Conservation (phyloP, 345 rosid species). For the Rhodomyrtus tomentosa region DNA sequence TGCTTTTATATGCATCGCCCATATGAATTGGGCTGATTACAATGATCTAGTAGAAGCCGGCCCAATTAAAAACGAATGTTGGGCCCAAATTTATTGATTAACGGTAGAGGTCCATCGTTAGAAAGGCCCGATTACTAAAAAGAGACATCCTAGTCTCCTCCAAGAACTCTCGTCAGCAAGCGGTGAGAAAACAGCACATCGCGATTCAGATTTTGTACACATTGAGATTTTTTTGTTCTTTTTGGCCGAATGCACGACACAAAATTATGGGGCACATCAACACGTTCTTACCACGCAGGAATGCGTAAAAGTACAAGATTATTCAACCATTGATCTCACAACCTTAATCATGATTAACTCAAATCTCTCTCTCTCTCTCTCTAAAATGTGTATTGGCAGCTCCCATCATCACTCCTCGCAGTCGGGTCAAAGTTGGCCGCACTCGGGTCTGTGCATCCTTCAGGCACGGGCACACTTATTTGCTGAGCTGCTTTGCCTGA, state of each 20-base stretch:
- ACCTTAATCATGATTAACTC: not conserved
- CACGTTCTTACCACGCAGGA: not conserved
- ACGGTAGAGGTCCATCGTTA: not conserved
- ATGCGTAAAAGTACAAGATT: not conserved
- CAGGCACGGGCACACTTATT: slow-evolving; percentile 56
- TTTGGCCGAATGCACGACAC: not conserved
- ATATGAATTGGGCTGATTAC: not conserved
- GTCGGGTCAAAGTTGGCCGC: slow-evolving; percentile 82
- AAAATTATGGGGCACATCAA: not conserved
- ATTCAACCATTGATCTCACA: not conserved
- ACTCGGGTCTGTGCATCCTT: slow-evolving; percentile 68
- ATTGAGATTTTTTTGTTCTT: no score
- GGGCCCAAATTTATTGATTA: not conserved
- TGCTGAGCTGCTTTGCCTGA: slow-evolving; percentile 90
- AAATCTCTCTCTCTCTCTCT: not conserved
- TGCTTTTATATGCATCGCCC: not conserved
- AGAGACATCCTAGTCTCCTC: not conserved
- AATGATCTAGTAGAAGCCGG: not conserved
- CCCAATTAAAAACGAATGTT: not conserved
- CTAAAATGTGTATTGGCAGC: slow-evolving; percentile 38
- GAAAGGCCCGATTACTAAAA: not conserved
- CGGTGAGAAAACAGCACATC: not conserved
- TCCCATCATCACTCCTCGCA: slow-evolving; percentile 94
- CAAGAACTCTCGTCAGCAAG: not conserved
- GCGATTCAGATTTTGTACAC: not conserved